Evolutionary conservation across 202 grass and related monocot species (phyloP).

Genomic region (Tripidium arundinaceum): DNA sequence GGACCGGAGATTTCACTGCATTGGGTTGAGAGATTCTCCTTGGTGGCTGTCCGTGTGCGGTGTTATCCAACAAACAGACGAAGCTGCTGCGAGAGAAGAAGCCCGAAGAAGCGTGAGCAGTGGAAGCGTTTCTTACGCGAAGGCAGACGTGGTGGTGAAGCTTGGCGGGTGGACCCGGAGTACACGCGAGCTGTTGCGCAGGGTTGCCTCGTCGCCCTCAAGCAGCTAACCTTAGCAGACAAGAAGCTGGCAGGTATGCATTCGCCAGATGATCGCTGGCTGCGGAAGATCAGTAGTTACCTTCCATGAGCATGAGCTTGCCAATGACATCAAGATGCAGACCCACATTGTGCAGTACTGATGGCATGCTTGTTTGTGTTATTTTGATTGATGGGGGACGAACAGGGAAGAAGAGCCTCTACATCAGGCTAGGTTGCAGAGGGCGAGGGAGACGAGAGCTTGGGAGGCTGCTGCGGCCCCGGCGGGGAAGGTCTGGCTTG

Average conservation of each 20-base stretch:
- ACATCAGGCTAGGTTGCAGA: constrained; percentile 85
- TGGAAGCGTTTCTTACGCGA: constrained; percentile 66
- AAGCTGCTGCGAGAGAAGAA: constrained; percentile 78
- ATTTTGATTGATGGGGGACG: background rate
- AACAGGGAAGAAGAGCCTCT: constrained; percentile 95
- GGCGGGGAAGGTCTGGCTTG: background rate
- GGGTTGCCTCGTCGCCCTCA: constrained; percentile 81
- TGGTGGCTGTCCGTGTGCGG: too few species aligned
- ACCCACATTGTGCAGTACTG: too few species aligned
- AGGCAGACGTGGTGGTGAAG: constrained; percentile 86
- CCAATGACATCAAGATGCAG: background rate
- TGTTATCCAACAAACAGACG: constrained; percentile 46
- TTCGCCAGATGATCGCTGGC: too few species aligned
- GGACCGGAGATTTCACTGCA: background rate
- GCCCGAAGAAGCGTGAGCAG: constrained; percentile 52
- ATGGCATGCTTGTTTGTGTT: background rate
- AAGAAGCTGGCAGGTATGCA: constrained; percentile 87
- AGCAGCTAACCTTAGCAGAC: constrained; percentile 79
- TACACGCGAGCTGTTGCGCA: constrained; percentile 79
- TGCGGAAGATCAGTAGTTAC: background rate
- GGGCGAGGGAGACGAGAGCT: constrained; percentile 15
- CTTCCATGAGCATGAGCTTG: background rate
- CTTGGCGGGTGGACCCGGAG: constrained; percentile 67
- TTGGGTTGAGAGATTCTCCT: background rate
- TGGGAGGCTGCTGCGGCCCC: background rate